Evolutionary conservation across 305 asterid genomes (phyloP).

Genomic region (Solanum hybrid): DNA sequence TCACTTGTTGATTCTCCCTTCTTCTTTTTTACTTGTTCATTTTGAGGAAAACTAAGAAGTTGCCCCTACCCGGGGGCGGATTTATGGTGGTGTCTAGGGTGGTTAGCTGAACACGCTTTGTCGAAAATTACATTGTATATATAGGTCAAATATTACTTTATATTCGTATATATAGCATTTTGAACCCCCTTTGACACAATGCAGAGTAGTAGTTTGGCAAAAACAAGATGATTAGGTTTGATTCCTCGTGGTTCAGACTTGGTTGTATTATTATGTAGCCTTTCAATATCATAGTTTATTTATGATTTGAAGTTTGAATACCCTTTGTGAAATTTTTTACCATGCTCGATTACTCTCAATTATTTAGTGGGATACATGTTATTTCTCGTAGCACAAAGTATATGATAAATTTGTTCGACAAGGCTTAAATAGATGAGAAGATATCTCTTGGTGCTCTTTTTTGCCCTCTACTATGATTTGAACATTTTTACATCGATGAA

Average conservation of each 20-base stretch:
- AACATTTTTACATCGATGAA: background rate
- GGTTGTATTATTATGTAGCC: background rate
- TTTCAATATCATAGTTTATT: background rate
- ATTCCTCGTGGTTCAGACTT: background rate
- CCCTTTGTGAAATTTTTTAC: background rate
- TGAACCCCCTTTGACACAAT: background rate
- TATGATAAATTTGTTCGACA: background rate
- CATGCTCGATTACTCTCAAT: background rate
- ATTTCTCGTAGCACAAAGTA: background rate
- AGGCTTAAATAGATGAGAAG: background rate
- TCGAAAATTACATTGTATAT: background rate
- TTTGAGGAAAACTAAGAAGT: background rate
- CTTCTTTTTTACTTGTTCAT: background rate
- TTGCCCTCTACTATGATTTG: background rate
- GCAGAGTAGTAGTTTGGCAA: background rate
- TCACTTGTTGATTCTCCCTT: background rate
- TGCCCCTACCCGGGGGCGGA: background rate
- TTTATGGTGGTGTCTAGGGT: background rate
- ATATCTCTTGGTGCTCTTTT: background rate
- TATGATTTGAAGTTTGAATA: background rate
- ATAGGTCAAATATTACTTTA: background rate
- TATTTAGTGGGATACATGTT: background rate
- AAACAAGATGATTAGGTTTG: background rate
- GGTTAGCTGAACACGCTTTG: background rate
- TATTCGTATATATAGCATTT: background rate